These are phyloP conservation scores for Coemansia nantahalensis DNA, from an alignment of 192 early-diverging fungal species.

Conservation along the genomic window DNA sequence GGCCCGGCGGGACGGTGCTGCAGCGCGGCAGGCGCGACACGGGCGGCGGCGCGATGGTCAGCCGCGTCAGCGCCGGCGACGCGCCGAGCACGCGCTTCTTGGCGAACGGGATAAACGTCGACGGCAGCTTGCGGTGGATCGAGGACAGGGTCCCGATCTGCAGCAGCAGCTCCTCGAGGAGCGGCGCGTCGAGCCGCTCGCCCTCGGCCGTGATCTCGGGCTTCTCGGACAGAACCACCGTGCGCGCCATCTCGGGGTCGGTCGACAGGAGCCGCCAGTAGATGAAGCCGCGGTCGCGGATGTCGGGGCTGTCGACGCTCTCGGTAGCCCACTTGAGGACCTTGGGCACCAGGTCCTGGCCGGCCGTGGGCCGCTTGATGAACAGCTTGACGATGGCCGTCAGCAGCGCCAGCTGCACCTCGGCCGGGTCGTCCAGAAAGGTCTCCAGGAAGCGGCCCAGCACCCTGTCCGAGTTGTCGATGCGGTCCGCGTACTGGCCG, in stretches of 20 bases:
- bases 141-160: slow-evolving; percentile 86
- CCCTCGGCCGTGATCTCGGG: slow-evolving; percentile 93
- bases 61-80: slow-evolving; percentile 42
- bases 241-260: slow-evolving; percentile 70
- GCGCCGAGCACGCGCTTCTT: slow-evolving; percentile 47
- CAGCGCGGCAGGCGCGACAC: slow-evolving; percentile 45
- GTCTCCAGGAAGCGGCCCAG: slow-evolving; percentile 84
- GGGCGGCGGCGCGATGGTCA: slow-evolving; percentile 41
- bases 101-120: slow-evolving; percentile 75
- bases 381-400: slow-evolving; percentile 97
- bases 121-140: slow-evolving; percentile 89
- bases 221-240: slow-evolving; percentile 89
- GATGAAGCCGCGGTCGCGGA: slow-evolving; percentile 96
- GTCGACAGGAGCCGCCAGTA: slow-evolving; percentile 97
- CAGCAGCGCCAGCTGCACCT: slow-evolving; percentile 90
- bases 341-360: slow-evolving; percentile 91
- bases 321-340: slow-evolving; percentile 94
- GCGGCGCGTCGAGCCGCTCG: slow-evolving; percentile 80
- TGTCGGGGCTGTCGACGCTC: slow-evolving; percentile 93
- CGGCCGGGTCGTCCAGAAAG: slow-evolving; percentile 85
- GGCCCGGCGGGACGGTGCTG: slow-evolving; percentile 10
- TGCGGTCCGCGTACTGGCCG: slow-evolving; percentile 96
- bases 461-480: slow-evolving; percentile 93
- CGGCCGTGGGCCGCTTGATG: slow-evolving; percentile 86
- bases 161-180: slow-evolving; percentile 86